Conservation (phyloP, 108 stramenopile species). For the Cyclotella sp. region DNA sequence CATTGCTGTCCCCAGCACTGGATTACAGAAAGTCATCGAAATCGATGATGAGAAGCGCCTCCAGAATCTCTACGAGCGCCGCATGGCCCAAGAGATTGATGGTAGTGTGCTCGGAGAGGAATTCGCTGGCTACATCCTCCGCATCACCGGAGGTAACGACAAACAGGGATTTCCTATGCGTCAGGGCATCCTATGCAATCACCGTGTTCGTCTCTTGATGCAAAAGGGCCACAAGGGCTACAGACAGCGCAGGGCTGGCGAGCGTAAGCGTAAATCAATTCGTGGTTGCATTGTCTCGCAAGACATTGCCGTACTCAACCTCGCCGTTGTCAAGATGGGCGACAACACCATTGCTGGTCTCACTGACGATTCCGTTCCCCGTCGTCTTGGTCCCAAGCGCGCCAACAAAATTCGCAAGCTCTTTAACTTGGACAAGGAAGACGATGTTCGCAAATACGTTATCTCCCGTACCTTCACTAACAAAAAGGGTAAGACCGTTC, state of each 20-base stretch:
- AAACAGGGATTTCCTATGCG: slow-evolving; percentile 99
- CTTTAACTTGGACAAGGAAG: slow-evolving; percentile 99
- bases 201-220: slow-evolving; percentile 97
- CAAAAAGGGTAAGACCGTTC: slow-evolving; percentile 93
- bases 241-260: slow-evolving; percentile 94
- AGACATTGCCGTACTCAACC: slow-evolving; percentile 98
- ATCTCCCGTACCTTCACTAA: slow-evolving; percentile 95
- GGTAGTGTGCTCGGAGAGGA: slow-evolving; percentile 97
- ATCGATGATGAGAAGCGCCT: slow-evolving; percentile 99
- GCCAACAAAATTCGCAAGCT: slow-evolving; percentile 99
- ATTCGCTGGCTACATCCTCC: slow-evolving; percentile 98
- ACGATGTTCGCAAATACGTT: slow-evolving; percentile 99
- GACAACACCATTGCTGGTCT: slow-evolving; percentile 93
- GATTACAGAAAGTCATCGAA: slow-evolving; percentile 97
- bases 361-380: slow-evolving; percentile 92
- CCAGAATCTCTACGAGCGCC: slow-evolving; percentile 97
- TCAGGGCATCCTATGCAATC: slow-evolving; percentile 98
- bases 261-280: slow-evolving; percentile 99
- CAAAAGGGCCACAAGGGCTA: slow-evolving; percentile 93
- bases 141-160: slow-evolving; percentile 99
- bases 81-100: slow-evolving; percentile 98
- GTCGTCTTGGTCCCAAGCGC: slow-evolving; percentile 99
- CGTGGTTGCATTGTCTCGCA: slow-evolving; percentile 99
- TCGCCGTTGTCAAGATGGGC: slow-evolving; percentile 96
- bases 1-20: slow-evolving; percentile 97